These are phyloP conservation scores for Xylariomycetidae sp. DNA, from an alignment of 2,329 filamentous ascomycete genomes.

Conservation along the genomic window DNA sequence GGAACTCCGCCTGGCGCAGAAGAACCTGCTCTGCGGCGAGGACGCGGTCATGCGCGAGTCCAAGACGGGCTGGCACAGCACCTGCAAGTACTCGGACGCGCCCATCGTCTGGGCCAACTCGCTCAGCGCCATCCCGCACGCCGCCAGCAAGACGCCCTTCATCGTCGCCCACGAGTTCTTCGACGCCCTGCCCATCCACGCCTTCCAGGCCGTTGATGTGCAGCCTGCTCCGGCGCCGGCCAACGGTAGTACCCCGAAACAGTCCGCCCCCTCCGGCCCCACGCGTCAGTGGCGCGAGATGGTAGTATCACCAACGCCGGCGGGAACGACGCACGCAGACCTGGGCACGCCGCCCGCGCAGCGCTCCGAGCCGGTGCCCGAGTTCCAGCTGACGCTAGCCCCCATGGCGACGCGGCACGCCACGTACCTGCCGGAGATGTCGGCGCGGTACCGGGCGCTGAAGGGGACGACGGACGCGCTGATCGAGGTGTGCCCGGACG, in stretches of 20 bases:
- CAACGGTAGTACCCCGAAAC: background rate
- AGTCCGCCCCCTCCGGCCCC: slow-evolving; percentile 17
- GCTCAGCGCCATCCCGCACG: slow-evolving; percentile 71
- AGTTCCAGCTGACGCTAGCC: slow-evolving; percentile 82
- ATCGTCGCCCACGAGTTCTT: slow-evolving; percentile 98
- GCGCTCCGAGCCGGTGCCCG: slow-evolving; percentile 54
- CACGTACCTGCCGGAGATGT: slow-evolving; percentile 76
- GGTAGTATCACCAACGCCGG: slow-evolving; percentile 64
- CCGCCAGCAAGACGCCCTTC: slow-evolving; percentile 70
- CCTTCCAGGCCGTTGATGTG: slow-evolving; percentile 70
- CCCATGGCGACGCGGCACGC: slow-evolving; percentile 73
- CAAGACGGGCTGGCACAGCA: slow-evolving; percentile 66
- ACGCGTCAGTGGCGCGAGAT: slow-evolving; percentile 72
- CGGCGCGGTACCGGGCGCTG: slow-evolving; percentile 70
- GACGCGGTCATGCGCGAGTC: slow-evolving; percentile 62
- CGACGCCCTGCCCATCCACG: slow-evolving; percentile 92
- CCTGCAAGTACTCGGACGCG: slow-evolving; percentile 65
- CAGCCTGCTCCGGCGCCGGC: slow-evolving; percentile 36
- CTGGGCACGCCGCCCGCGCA: slow-evolving; percentile 48
- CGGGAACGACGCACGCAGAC: slow-evolving; percentile 44
- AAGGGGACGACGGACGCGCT: slow-evolving; percentile 61
- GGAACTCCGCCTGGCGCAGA: slow-evolving; percentile 70
- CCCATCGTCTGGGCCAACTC: slow-evolving; percentile 90
- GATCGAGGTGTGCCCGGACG: slow-evolving; percentile 88
- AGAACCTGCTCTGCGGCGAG: slow-evolving; percentile 71